A percentile compares a stretch with the other conserved stretches of the same genome.
Conservation (phyloP, 441 rosid species). For the Kokia cookei region DNA sequence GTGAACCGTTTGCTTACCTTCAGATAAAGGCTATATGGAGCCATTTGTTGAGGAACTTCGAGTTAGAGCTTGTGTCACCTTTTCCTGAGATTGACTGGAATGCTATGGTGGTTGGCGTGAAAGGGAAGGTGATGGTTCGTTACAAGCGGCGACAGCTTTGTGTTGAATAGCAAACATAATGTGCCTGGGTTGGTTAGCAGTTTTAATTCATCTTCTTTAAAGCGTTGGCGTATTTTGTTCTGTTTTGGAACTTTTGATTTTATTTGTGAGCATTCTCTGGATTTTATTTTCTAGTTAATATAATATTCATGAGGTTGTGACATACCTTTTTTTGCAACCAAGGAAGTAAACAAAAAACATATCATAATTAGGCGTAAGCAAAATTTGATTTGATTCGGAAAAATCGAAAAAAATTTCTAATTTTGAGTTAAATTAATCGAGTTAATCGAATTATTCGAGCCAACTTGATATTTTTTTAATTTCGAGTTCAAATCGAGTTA, state of each 20-base stretch:
- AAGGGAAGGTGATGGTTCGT: constrained; percentile 94
- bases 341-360: neutral
- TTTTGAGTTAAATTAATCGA: no score
- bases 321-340: neutral
- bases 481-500: no score
- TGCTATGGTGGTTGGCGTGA: constrained; percentile 99
- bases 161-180: constrained; percentile 18
- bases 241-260: neutral
- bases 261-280: neutral
- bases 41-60: constrained; percentile 91
- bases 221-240: neutral
- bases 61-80: constrained; percentile 78
- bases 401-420: no score
- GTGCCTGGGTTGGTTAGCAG: neutral
- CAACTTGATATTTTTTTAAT: no score
- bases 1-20: constrained; percentile 96
- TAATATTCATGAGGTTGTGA: neutral
- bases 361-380: no score
- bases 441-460: no score
- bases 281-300: neutral
- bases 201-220: neutral
- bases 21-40: constrained; percentile 99
- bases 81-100: constrained; percentile 99
- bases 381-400: no score
- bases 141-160: constrained; percentile 72